Base-by-base conservation (phyloP, 2,329 filamentous ascomycete genomes). In the Keithomyces neogunnii region DNA sequence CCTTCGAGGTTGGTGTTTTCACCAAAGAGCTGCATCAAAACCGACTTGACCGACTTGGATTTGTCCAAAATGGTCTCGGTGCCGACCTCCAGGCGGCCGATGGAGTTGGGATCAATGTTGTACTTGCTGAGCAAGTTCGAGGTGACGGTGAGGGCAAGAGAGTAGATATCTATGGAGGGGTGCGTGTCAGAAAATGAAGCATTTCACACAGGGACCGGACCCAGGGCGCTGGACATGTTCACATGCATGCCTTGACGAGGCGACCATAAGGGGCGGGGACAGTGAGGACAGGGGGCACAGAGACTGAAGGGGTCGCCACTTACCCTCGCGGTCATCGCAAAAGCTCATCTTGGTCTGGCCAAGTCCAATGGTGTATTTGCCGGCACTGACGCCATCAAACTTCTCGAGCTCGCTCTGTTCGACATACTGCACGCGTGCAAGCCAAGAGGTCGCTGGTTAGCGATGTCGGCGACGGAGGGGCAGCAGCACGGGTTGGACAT, bases 291-390 rank as follows among this genome's bases (percentile, higher is more conserved):
- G 53, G 50, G 47, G n/a, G 40, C 49, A 49, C 38, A 47, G 48
- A 45, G 42, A 52, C 52, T 51, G 50, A 51, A 54, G 51, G 45
- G 48, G 45, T 50, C 45, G 53, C 47, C 58, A 70, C 75, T 70
- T 69, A 90, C 88, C 88, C 76, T 93, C 88, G 66, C 87, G 84
- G 66, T 93, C 88, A 72, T 93, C 88, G 69, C 88, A 92, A 74
- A 93, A 93, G 77, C 84, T 85, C 88, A 93, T 93, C 75, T 88
- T 89, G 67, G 86, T 92, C 80, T 93, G 88, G 63, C 88, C 88
- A 52, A 93, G 85, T 69, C 88, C 88, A 73, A 93, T 92, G 65
- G 88, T 93, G 78, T 93, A 93, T 75, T 93, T 93, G 60, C 88
- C 88, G 52, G 82, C 69, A 68, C 80, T 80, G 63, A 89, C 87